phyloP scores from a whole-genome alignment of 257 asterid genomes.

The Solanum infundibuliforme region DNA sequence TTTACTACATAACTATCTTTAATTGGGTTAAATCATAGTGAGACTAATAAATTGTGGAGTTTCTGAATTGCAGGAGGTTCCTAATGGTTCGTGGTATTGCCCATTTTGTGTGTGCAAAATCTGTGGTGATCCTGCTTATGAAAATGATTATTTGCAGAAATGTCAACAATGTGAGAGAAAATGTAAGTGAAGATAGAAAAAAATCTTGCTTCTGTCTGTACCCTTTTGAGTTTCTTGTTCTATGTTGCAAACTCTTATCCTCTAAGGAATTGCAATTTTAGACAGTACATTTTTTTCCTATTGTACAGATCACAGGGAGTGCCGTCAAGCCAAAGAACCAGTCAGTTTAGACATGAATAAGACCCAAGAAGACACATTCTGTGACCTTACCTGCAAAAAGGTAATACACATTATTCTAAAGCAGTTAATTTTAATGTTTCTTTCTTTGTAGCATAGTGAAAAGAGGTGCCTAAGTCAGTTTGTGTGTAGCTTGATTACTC shows the following conservation, averaged over 20 bases:
- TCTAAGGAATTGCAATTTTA: background rate
- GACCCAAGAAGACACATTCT: conserved; percentile 27
- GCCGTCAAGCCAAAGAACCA: conserved; percentile 19
- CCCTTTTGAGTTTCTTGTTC: background rate
- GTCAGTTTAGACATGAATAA: conserved; percentile 26
- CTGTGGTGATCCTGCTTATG: conserved; percentile 15
- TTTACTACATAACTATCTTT: background rate
- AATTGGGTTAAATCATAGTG: background rate
- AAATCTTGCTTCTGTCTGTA: background rate
- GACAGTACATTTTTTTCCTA: background rate
- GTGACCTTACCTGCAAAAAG: conserved; percentile 33
- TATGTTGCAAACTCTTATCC: background rate
- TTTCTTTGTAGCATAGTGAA: background rate
- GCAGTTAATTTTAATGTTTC: background rate
- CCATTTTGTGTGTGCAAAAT: conserved; percentile 30
- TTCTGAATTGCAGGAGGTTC: conserved; percentile 19
- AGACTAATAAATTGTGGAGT: background rate
- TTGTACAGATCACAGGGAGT: conserved; percentile 47
- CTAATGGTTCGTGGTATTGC: conserved; percentile 27
- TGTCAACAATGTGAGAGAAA: conserved; percentile 46
- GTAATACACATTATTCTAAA: conserved; percentile 8
- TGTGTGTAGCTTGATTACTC: background rate
- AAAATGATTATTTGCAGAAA: conserved; percentile 9
- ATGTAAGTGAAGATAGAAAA: conserved; percentile 12
- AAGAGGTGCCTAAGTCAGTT: background rate